These are phyloP conservation scores for Leishmania mexicana DNA, from an alignment of 208 protist genomes.

Conservation along the genomic window DNA sequence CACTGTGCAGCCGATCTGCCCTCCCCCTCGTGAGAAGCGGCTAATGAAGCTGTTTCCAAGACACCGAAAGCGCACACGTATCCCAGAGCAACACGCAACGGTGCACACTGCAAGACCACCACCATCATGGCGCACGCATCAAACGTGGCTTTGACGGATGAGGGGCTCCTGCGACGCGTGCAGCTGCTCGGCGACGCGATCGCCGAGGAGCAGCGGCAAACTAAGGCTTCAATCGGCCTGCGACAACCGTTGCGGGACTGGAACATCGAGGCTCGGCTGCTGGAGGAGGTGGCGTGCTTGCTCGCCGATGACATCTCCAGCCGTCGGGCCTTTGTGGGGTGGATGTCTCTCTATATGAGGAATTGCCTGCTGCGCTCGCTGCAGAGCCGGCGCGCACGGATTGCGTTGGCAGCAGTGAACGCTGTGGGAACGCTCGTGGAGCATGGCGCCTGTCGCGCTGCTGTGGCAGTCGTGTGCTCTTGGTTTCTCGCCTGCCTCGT, in stretches of 20 bases:
- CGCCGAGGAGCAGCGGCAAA: constrained; percentile 4
- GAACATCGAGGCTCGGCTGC: constrained; percentile 29
- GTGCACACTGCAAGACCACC: not conserved
- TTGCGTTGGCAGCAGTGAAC: constrained; percentile 17
- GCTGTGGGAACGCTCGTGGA: constrained; percentile 18
- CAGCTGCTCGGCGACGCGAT: constrained; percentile 39
- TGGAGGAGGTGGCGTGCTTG: constrained; percentile 36
- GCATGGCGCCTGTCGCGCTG: constrained; percentile 3
- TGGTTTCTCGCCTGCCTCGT: constrained; percentile 61
- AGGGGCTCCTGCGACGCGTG: constrained; percentile 28
- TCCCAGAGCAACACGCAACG: too few species aligned
- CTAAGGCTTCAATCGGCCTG: not conserved
- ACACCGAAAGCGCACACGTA: too few species aligned
- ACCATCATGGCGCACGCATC: constrained; percentile 11
- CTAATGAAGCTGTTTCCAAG: not conserved
- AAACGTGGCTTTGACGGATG: constrained; percentile 18
- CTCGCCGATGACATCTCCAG: constrained; percentile 34
- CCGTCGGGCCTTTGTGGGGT: constrained; percentile 32
- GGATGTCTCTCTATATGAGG: constrained; percentile 52
- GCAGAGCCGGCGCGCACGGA: constrained; percentile 41
- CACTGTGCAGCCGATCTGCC: not conserved
- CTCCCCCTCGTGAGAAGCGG: not conserved
- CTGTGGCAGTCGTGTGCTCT: constrained; percentile 25
- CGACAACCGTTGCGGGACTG: constrained; percentile 27
- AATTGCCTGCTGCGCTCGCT: constrained; percentile 43